Evolutionary conservation across 1,139 yeast species (phyloP), one percentile per base, ranked within the genome.

Genomic region (Geotrichum klebahnii): DNA sequence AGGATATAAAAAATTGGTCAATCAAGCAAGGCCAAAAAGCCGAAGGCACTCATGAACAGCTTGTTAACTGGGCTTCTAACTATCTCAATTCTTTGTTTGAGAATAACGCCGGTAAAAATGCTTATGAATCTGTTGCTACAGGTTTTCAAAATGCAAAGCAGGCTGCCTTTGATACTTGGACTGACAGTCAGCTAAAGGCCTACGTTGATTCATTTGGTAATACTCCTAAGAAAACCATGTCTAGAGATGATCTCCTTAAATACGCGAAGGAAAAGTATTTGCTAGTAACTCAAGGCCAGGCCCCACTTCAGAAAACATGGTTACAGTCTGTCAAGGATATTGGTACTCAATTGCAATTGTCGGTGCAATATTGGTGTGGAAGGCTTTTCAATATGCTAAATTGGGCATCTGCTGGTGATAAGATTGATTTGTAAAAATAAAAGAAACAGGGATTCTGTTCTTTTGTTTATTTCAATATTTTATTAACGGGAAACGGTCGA

Each of bases 111-210:
- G 24, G 26, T n/a, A 29, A 39, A 26, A 29, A 40, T 2, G 35
- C 31, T 12, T 19, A 16, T 4, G 22, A 40, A 12, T 2, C 16
- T 5, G 65, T 65, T 38, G 63, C 58, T 39, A 56, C 54, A 39
- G 61, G 59, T 48, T 57, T 55, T 50, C 58, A 55, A 24, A 43
- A 57, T 14, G 66, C 61, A 29, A 66, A 68, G 43, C 69, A 70
- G 40, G 67, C 72, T 9, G 62, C 69, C 39, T 75, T 78, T 57
- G 71, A 73, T 43, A 66, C 73, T 32, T 81, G 83, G 81, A 69
- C 79, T 20, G 73, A 72, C 36, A 72, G 75, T 29, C 87, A 82
- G 56, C 67, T 82, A 57, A 73, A 67, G 58, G 70, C 72, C 28
- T 82, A 80, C 63, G 65, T 33, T 3, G 19, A n/a, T 16, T 33